Conservation (phyloP, 495 filamentous ascomycete genomes). For the Clavariopsis aquatica region DNA sequence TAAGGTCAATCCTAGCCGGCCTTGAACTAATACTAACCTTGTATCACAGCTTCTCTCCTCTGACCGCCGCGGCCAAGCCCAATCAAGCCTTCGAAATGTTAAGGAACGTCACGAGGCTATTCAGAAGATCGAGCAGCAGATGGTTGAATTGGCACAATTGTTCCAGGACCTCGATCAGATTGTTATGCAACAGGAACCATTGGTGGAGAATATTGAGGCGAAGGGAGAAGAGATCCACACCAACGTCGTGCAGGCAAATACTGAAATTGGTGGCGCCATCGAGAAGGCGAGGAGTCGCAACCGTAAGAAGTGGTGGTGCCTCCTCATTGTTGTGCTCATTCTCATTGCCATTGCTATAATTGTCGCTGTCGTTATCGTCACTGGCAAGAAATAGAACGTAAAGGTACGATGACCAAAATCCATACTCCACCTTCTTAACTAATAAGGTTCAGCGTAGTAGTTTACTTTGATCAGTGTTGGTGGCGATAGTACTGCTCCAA, state of each 20-base stretch:
- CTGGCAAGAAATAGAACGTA: slow-evolving; percentile 24
- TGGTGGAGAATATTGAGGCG: slow-evolving; percentile 74
- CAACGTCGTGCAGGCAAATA: slow-evolving; percentile 78
- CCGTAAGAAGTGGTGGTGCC: slow-evolving; percentile 98
- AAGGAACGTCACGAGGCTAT: slow-evolving; percentile 83
- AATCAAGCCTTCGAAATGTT: slow-evolving; percentile 72
- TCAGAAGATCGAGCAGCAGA: slow-evolving; percentile 83
- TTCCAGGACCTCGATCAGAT: slow-evolving; percentile 83
- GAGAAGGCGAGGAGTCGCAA: slow-evolving; percentile 74
- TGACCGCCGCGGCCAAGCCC: slow-evolving; percentile 77
- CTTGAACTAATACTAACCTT: slow-evolving; percentile 11
- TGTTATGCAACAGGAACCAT: slow-evolving; percentile 77
- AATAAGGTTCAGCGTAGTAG: not conserved
- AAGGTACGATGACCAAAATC: not conserved
- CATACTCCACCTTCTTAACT: not conserved
- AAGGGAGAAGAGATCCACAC: slow-evolving; percentile 75
- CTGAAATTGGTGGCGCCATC: slow-evolving; percentile 75
- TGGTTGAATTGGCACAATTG: slow-evolving; percentile 79
- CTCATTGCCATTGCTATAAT: slow-evolving; percentile 54
- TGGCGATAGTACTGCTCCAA: not conserved
- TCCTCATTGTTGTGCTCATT: slow-evolving; percentile 63
- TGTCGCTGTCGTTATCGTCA: slow-evolving; percentile 35
- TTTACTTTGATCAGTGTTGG: not conserved
- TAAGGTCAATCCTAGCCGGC: slow-evolving; percentile 47
- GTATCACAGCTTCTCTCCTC: slow-evolving; percentile 56